Conservation (phyloP, 768 basidiomycete genomes). For the Pisolithus albus region DNA sequence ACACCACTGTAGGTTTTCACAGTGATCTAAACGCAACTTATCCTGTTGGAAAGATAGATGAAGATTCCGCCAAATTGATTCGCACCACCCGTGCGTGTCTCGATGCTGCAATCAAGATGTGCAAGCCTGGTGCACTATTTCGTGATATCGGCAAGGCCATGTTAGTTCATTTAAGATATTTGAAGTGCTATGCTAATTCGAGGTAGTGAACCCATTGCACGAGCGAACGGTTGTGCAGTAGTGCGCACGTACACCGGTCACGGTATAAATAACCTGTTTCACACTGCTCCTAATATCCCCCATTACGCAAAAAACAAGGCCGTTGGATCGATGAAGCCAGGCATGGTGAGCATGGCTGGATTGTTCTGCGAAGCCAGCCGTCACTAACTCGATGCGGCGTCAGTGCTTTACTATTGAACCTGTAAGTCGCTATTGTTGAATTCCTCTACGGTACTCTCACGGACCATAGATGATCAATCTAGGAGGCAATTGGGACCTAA, state of each 20-base stretch:
- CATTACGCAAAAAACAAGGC: constrained; percentile 96
- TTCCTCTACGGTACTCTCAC: constrained; percentile 1
- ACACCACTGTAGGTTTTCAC: constrained; percentile 62
- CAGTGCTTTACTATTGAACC: constrained; percentile 76
- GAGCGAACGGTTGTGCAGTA: constrained; percentile 77
- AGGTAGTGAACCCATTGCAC: constrained; percentile 75
- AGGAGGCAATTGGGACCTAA: constrained; percentile 66
- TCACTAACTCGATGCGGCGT: not conserved
- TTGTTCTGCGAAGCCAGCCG: not conserved
- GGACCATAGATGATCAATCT: constrained; percentile 81
- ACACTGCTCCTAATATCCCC: constrained; percentile 78
- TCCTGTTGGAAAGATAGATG: constrained; percentile 80
- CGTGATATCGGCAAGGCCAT: constrained; percentile 84
- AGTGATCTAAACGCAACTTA: constrained; percentile 91
- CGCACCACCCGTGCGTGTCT: constrained; percentile 74
- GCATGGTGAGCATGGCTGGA: constrained; percentile 57
- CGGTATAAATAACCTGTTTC: constrained; percentile 84
- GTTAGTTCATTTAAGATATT: constrained; percentile 39
- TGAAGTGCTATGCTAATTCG: constrained; percentile 8
- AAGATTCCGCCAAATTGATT: constrained; percentile 78
- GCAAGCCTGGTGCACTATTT: constrained; percentile 90
- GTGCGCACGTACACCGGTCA: constrained; percentile 91
- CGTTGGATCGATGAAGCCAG: constrained; percentile 86
- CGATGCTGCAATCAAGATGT: constrained; percentile 84
- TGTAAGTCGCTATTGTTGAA: constrained; percentile 32